phyloP scores from a whole-genome alignment of 2,329 filamentous ascomycete genomes.

The Lachnellula hyalina region DNA sequence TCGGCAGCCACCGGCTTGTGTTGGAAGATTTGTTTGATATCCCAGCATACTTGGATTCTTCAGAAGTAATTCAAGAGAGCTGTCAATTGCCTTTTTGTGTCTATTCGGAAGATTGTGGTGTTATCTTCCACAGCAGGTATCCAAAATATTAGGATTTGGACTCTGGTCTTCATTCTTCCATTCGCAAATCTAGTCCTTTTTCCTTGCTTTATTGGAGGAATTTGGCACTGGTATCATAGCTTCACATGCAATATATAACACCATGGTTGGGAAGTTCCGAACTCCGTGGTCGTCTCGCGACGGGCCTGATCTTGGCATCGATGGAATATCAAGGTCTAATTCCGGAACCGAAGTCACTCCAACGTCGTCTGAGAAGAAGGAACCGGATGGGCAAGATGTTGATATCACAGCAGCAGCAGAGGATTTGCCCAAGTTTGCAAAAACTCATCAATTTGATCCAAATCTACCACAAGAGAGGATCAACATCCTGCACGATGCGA shows the following conservation, averaged over 20 bases:
- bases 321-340: not conserved
- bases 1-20: too few relatives aligned
- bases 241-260: not conserved
- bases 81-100: too few relatives aligned
- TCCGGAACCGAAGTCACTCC: not conserved
- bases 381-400: not conserved
- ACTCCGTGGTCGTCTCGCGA: not conserved
- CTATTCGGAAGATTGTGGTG: too few relatives aligned
- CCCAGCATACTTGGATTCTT: too few relatives aligned
- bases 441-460: constrained; percentile 22
- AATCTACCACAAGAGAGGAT: constrained; percentile 20
- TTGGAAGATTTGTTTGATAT: too few relatives aligned
- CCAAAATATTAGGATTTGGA: too few relatives aligned
- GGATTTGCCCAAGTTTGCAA: constrained; percentile 15
- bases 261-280: not conserved
- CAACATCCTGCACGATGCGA: constrained; percentile 16
- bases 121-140: too few relatives aligned
- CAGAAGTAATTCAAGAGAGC: too few relatives aligned
- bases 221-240: not conserved
- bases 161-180: too few relatives aligned
- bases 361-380: constrained; percentile 5
- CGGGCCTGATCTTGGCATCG: not conserved
- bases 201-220: not conserved
- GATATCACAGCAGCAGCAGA: constrained; percentile 2
- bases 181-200: too few relatives aligned